A percentile compares a stretch with the other conserved stretches of the same genome.
These are phyloP conservation scores for Tanacetum coccineum DNA, from an alignment of 129 eudicot species.

Conservation along the genomic window DNA sequence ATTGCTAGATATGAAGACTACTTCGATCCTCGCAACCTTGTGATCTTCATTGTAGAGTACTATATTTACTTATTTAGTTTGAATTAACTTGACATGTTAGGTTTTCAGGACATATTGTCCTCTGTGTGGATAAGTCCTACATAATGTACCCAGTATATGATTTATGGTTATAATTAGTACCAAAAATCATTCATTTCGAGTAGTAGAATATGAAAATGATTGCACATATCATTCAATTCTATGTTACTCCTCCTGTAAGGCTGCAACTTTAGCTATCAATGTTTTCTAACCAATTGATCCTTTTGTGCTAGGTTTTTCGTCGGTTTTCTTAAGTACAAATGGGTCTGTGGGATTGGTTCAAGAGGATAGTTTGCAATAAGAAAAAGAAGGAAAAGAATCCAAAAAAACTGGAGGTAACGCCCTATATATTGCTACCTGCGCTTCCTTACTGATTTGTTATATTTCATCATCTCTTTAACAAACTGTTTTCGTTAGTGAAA, in stretches of 20 bases:
- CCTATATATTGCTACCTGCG: not conserved
- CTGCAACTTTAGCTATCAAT: conserved; percentile 5
- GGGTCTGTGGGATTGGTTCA: conserved; percentile 44
- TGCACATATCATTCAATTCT: not conserved
- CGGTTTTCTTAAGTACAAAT: conserved; percentile 19
- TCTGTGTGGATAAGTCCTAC: not conserved
- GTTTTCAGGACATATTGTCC: not conserved
- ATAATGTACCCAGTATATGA: not conserved
- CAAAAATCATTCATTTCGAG: not conserved
- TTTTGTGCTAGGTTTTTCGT: conserved; percentile 21
- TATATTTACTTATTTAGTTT: not conserved
- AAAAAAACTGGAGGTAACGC: conserved; percentile 35
- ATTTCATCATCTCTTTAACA: not conserved
- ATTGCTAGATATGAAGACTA: not conserved
- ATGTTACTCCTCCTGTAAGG: not conserved
- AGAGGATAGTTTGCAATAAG: conserved; percentile 30
- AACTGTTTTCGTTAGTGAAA: not conserved
- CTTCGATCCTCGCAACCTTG: too few relatives aligned
- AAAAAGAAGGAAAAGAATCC: conserved; percentile 25
- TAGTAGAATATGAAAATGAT: not conserved
- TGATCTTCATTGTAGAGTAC: not conserved
- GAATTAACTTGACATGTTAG: not conserved
- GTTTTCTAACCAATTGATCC: not conserved
- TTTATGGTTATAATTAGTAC: not conserved
- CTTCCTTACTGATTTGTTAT: not conserved